These are phyloP conservation scores for Brasenia schreberi DNA, from an alignment of 164 flowering plant species.

Conservation along the genomic window DNA sequence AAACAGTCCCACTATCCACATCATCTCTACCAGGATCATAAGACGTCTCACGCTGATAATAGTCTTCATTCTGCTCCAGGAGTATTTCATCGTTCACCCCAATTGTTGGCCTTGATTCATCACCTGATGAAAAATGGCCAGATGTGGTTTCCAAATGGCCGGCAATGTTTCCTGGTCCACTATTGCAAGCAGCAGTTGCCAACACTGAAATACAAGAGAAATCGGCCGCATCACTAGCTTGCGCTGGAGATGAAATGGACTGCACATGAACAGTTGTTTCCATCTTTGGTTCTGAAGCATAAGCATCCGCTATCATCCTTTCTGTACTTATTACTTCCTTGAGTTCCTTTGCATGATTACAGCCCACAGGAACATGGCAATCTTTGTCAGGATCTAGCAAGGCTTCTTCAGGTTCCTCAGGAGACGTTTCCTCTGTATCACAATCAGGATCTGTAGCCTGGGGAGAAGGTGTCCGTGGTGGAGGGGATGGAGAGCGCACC, in stretches of 20 bases:
- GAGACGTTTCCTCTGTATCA: slow-evolving; percentile 5
- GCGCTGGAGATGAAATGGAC: background rate
- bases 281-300: background rate
- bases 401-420: slow-evolving; percentile 6
- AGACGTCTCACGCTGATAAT: background rate
- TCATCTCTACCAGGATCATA: background rate
- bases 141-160: background rate
- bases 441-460: slow-evolving; percentile 1
- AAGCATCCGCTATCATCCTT: background rate
- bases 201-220: slow-evolving; percentile 62
- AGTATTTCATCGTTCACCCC: background rate
- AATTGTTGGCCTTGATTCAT: background rate
- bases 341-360: slow-evolving; percentile 1
- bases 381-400: slow-evolving; percentile 1
- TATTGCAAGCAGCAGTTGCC: slow-evolving; percentile 53
- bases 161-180: background rate
- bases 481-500: slow-evolving; percentile 38
- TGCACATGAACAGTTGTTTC: background rate
- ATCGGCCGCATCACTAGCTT: slow-evolving; percentile 19
- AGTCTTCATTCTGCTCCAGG: no score
- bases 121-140: background rate
- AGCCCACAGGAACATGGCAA: background rate
- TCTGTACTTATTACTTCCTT: background rate
- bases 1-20: background rate
- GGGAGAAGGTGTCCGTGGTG: slow-evolving; percentile 15